Evolutionary conservation across 306 rosid genomes (phyloP).

Genomic region (Hippophae tibetana): DNA sequence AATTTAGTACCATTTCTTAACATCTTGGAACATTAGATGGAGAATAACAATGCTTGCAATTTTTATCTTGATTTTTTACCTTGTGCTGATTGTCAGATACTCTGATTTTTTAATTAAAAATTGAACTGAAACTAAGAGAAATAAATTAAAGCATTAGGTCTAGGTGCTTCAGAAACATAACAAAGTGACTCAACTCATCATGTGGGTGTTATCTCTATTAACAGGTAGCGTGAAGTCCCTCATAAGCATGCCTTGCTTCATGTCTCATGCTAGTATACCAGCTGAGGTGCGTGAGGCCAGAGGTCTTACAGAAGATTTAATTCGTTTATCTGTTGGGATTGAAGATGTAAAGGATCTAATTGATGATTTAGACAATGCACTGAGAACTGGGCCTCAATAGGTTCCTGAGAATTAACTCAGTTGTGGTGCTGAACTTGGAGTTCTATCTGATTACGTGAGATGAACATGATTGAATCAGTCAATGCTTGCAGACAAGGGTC

Average conservation of each 20-base stretch:
- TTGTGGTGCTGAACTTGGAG: no score
- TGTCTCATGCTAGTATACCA: slow-evolving; percentile 87
- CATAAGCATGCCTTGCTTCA: slow-evolving; percentile 74
- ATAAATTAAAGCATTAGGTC: no score
- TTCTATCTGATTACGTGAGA: no score
- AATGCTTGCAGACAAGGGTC: no score
- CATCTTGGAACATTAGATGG: no score
- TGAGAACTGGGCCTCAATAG: slow-evolving; percentile 50
- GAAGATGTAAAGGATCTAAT: slow-evolving; percentile 77
- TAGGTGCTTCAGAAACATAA: not conserved
- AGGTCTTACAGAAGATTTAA: slow-evolving; percentile 77
- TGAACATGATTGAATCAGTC: no score
- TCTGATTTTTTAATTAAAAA: no score
- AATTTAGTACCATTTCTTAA: no score
- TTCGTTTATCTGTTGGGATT: slow-evolving; percentile 77
- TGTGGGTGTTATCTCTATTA: slow-evolving; percentile 6
- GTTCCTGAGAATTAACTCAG: not conserved
- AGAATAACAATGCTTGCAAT: no score
- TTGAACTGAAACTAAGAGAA: no score
- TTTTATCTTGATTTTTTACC: no score
- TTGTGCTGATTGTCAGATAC: no score
- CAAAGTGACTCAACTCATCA: not conserved
- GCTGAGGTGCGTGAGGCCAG: slow-evolving; percentile 65
- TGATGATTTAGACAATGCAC: slow-evolving; percentile 55
- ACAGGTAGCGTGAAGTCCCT: slow-evolving; percentile 91